Evolutionary conservation across 768 basidiomycete genomes (phyloP), one percentile per base, ranked within the genome.

Genomic region (Serendipita sp.): DNA sequence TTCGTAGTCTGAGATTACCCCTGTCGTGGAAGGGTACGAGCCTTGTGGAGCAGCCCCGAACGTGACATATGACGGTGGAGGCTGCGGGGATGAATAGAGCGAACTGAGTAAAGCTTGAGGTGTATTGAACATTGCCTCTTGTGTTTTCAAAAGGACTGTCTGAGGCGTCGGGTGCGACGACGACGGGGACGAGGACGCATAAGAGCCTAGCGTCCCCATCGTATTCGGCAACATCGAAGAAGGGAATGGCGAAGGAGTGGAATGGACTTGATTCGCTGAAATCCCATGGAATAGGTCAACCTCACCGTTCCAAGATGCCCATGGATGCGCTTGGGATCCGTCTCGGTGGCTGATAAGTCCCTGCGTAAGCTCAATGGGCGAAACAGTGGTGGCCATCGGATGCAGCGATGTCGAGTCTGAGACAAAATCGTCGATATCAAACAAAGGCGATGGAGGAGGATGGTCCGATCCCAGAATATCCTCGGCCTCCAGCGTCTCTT

Each of bases 351-450:
- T 28, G 53, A 22, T 58, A 26, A 22, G 24, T 13, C 24, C 22
- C 24, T 22, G 22, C 53, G 30, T 24, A n/a, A 31, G 17, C 53
- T 22, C 33, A 26, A 31, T 30, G 24, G 53, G 22, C 33, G 53
- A 58, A 11, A 50, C 20, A 50, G 20, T 20, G 20, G 45, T 50
- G 11, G 45, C 20, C 20, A 22, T 50, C 45, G 7, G 20, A 22
- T 22, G 22, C 53, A 31, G 22, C 53, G 53, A 26, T 11, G 30
- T 33, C 31, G 53, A 26, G 14, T 58, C 53, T 24, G 20, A 30
- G 26, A 58, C 17, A 34, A 58, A 58, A 26, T 58, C 53, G n/a
- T 58, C 53, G 33, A 58, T n/a, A 58, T 58, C 53, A 31, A 58
- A 58, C 20, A 31, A 11, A 26, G 53, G 53, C 20, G 53, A 58